A percentile compares a stretch with the other conserved stretches of the same genome.
These are phyloP conservation scores for Rhodotorula sp. DNA, from an alignment of 1,284 basidiomycete species.

Conservation along the genomic window DNA sequence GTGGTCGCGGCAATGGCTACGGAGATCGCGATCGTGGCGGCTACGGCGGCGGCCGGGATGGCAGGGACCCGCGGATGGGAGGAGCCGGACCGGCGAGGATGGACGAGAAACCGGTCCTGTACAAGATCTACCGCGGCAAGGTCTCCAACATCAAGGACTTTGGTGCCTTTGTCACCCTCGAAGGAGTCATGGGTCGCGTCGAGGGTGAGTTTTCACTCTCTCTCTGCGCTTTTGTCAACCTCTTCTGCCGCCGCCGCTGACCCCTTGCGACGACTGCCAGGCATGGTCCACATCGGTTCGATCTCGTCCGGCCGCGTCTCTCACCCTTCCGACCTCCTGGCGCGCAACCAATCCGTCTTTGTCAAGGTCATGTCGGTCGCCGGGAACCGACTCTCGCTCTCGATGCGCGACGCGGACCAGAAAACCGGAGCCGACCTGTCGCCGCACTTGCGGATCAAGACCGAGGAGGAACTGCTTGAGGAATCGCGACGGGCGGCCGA, in stretches of 20 bases:
- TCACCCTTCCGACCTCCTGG: conserved; percentile 80
- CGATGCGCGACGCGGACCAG: conserved; percentile 98
- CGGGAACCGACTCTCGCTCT: conserved; percentile 74
- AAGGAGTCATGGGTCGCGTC: conserved; percentile 76
- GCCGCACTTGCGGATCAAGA: conserved; percentile 88
- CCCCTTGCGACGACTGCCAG: conserved; percentile 51
- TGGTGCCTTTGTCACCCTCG: conserved; percentile 86
- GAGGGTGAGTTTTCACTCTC: conserved; percentile 65
- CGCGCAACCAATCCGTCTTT: conserved; percentile 79
- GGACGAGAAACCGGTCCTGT: conserved; percentile 82
- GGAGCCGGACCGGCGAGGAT: conserved; percentile 45
- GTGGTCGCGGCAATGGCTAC: conserved; percentile 41
- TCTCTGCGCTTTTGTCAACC: background rate
- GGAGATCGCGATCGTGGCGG: conserved; percentile 47
- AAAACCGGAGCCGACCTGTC: conserved; percentile 81
- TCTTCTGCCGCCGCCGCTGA: conserved; percentile 16
- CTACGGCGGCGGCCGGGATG: conserved; percentile 26
- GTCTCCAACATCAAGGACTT: conserved; percentile 89
- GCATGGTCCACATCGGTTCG: conserved; percentile 92
- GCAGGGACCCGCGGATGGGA: conserved; percentile 23
- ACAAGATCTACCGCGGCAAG: conserved; percentile 90
- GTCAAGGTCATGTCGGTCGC: conserved; percentile 94
- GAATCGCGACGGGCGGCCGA: conserved; percentile 67
- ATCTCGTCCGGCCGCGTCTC: conserved; percentile 76
- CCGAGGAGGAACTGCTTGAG: conserved; percentile 79